These are phyloP conservation scores for Mucor indicus DNA, from an alignment of 371 early-diverging fungal species.

Conservation along the genomic window DNA sequence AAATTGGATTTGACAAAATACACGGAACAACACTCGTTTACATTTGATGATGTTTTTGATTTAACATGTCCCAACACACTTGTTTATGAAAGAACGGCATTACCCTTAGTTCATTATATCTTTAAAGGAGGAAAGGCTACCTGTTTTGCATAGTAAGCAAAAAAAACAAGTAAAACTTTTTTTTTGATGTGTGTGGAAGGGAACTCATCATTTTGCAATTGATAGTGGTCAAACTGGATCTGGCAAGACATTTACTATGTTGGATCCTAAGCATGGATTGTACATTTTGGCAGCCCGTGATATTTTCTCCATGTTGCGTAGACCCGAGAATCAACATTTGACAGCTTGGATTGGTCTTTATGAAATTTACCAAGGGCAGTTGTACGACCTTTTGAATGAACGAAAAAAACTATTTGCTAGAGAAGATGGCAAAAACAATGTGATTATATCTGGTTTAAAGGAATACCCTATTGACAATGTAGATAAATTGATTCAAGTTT, in stretches of 20 bases:
- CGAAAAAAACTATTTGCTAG: slow-evolving; percentile 89
- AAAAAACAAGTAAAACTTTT: not conserved
- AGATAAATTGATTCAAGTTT: slow-evolving; percentile 84
- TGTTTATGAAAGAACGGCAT: slow-evolving; percentile 91
- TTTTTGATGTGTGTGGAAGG: too few species aligned
- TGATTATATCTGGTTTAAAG: slow-evolving; percentile 82
- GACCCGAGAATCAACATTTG: slow-evolving; percentile 73
- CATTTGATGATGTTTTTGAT: slow-evolving; percentile 97
- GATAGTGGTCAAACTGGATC: slow-evolving; percentile 91
- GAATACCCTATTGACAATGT: slow-evolving; percentile 83
- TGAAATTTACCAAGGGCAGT: slow-evolving; percentile 95
- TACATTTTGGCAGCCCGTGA: slow-evolving; percentile 92
- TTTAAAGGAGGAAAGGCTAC: slow-evolving; percentile 97
- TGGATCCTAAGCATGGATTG: slow-evolving; percentile 81
- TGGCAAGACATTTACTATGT: slow-evolving; percentile 99
- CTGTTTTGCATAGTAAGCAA: slow-evolving; percentile 93
- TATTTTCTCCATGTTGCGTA: slow-evolving; percentile 75
- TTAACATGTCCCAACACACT: slow-evolving; percentile 61
- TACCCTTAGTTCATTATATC: slow-evolving; percentile 90
- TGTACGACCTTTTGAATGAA: slow-evolving; percentile 89
- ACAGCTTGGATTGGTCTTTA: slow-evolving; percentile 86
- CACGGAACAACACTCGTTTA: slow-evolving; percentile 92
- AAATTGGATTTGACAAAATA: slow-evolving; percentile 93
- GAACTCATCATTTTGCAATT: too few species aligned
- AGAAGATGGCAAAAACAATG: slow-evolving; percentile 92